A percentile compares a stretch with the other conserved stretches of the same genome.
Conservation (phyloP, 2,329 filamentous ascomycete genomes). For the Phaeosphaeria sp. region DNA sequence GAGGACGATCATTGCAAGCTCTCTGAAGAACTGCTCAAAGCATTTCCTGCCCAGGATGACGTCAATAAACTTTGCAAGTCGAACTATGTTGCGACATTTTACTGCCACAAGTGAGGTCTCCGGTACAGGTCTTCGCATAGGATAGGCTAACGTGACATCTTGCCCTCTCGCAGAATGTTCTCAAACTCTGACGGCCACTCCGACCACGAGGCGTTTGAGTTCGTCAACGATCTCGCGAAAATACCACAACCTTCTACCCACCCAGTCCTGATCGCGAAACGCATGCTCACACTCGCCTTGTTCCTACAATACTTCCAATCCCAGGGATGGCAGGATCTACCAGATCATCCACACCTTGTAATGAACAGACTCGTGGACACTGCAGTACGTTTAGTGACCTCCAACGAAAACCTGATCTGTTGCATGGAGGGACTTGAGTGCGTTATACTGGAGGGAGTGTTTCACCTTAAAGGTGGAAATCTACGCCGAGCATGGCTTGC, state of each 20-base stretch:
- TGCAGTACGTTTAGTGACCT: constrained; percentile 39
- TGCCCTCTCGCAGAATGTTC: neutral
- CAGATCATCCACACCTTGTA: constrained; percentile 27
- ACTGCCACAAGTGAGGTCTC: constrained; percentile 7
- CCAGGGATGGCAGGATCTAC: constrained; percentile 19
- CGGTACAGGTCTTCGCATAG: neutral
- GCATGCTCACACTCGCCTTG: constrained; percentile 43
- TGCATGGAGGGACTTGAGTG: constrained; percentile 52
- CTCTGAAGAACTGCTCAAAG: constrained; percentile 9
- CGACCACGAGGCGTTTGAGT: constrained; percentile 9
- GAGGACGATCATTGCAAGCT: constrained; percentile 8
- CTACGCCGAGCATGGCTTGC: constrained; percentile 51
- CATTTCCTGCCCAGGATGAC: constrained; percentile 18
- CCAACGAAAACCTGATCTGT: constrained; percentile 46
- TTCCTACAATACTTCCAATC: constrained; percentile 29
- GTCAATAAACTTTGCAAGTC: constrained; percentile 16
- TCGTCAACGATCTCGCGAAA: constrained; percentile 10
- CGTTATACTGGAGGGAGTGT: constrained; percentile 51
- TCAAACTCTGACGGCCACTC: constrained; percentile 6
- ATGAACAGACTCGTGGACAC: constrained; percentile 37
- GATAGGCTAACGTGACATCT: neutral
- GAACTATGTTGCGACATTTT: constrained; percentile 8
- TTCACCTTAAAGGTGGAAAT: constrained; percentile 49
- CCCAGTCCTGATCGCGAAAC: constrained; percentile 40
- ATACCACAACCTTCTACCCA: constrained; percentile 20